These are phyloP conservation scores for Themeda triandra DNA, from an alignment of 176 grass and related monocot species.

Conservation along the genomic window DNA sequence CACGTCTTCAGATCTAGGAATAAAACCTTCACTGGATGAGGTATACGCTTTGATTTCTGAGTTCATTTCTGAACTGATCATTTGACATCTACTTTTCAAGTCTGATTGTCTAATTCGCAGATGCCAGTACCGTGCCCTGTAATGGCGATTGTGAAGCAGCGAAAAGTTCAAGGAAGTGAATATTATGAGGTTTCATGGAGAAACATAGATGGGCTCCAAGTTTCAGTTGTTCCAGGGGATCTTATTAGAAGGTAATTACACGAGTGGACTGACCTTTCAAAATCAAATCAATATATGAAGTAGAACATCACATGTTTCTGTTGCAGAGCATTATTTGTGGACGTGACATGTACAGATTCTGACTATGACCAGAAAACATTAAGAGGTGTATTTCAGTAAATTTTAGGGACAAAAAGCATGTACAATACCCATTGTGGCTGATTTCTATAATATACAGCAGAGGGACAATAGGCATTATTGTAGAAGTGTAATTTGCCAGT, in stretches of 20 bases:
- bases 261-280: neutral
- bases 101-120: slow-evolving; percentile 42
- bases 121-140: slow-evolving; percentile 84
- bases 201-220: slow-evolving; percentile 54
- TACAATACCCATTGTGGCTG: neutral
- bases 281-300: neutral
- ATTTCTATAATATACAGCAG: neutral
- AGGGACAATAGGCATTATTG: neutral
- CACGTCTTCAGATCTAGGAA: slow-evolving; percentile 52
- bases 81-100: slow-evolving; percentile 16
- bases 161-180: slow-evolving; percentile 75
- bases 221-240: slow-evolving; percentile 70
- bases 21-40: slow-evolving; percentile 37
- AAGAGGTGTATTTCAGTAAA: neutral
- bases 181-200: slow-evolving; percentile 87
- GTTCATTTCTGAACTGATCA: neutral
- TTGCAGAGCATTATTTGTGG: neutral
- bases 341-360: neutral
- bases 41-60: slow-evolving; percentile 26
- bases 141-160: slow-evolving; percentile 56
- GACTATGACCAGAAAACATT: neutral
- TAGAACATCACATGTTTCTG: neutral
- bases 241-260: slow-evolving; percentile 63
- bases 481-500: neutral
- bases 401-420: neutral